Conservation (phyloP, 768 basidiomycete species). For the Tephrocybe sp. region DNA sequence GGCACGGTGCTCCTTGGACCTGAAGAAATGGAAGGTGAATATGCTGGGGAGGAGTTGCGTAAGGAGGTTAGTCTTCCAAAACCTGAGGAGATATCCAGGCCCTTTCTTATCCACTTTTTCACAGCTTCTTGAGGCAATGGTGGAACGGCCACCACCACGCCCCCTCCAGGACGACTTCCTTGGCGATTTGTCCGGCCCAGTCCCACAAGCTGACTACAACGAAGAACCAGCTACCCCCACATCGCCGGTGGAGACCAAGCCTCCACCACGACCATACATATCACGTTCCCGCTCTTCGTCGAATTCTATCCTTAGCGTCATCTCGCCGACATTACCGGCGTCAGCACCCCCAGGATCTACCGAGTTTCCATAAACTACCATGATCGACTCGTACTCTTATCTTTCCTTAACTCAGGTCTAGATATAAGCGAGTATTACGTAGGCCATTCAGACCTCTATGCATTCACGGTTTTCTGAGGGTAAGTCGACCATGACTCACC, state of each 20-base stretch:
- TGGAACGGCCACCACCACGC: conserved; percentile 80
- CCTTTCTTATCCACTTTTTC: background rate
- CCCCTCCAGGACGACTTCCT: conserved; percentile 63
- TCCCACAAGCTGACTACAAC: conserved; percentile 11
- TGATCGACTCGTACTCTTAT: no score
- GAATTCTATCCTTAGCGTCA: conserved; percentile 36
- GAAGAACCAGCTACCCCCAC: conserved; percentile 25
- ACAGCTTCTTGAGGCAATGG: conserved; percentile 81
- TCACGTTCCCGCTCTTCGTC: conserved; percentile 53
- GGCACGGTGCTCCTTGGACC: conserved; percentile 76
- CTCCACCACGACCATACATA: conserved; percentile 57
- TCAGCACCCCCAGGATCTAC: conserved; percentile 12
- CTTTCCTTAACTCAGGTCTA: no score
- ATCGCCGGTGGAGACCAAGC: conserved; percentile 32
- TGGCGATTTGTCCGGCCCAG: conserved; percentile 29
- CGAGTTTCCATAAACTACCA: conserved; percentile 10
- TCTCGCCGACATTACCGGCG: conserved; percentile 33
- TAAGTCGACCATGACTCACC: no score
- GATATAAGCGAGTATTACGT: no score
- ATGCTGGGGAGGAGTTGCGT: conserved; percentile 84
- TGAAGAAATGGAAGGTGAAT: conserved; percentile 88
- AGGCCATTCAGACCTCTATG: no score
- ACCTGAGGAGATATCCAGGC: background rate
- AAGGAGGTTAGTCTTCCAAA: conserved; percentile 53
- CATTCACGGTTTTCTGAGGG: no score